Evolutionary conservation across 2,329 filamentous ascomycete genomes (phyloP).

Genomic region (Fusarium irregulare): DNA sequence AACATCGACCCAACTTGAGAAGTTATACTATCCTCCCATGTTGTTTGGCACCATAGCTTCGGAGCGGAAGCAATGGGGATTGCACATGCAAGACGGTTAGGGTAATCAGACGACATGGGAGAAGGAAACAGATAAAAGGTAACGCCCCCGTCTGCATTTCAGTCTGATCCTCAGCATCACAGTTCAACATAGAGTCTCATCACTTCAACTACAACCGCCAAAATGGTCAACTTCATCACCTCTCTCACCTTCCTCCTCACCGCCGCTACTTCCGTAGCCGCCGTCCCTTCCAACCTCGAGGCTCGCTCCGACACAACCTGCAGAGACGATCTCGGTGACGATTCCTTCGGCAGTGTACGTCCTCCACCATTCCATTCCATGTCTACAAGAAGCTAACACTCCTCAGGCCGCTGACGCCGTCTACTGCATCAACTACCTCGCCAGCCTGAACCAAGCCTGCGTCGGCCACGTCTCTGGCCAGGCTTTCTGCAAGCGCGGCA

Average conservation of each 20-base stretch:
- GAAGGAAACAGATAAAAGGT: background rate
- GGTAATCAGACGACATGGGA: background rate
- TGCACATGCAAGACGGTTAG: background rate
- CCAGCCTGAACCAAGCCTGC: constrained; percentile 18
- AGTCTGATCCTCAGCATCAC: background rate
- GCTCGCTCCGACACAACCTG: constrained; percentile 7
- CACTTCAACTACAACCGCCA: background rate
- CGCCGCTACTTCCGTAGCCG: background rate
- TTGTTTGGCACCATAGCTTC: background rate
- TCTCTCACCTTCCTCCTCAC: constrained; percentile 5
- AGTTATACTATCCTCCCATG: background rate
- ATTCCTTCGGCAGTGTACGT: background rate
- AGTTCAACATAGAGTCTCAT: background rate
- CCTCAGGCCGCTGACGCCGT: constrained; percentile 13
- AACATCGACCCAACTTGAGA: background rate
- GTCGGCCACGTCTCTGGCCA: constrained; percentile 2
- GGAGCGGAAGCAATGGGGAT: background rate
- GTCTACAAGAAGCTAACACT: background rate
- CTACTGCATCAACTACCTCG: constrained; percentile 30
- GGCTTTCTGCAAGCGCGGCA: constrained; percentile 23
- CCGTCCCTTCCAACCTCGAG: background rate
- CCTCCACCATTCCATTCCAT: fast-evolving
- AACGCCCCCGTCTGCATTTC: background rate
- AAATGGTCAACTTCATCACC: constrained; percentile 26
- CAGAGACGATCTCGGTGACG: background rate